These are phyloP conservation scores for Aureobasidium mangrovei DNA, from an alignment of 2,329 filamentous ascomycete species.

Conservation along the genomic window DNA sequence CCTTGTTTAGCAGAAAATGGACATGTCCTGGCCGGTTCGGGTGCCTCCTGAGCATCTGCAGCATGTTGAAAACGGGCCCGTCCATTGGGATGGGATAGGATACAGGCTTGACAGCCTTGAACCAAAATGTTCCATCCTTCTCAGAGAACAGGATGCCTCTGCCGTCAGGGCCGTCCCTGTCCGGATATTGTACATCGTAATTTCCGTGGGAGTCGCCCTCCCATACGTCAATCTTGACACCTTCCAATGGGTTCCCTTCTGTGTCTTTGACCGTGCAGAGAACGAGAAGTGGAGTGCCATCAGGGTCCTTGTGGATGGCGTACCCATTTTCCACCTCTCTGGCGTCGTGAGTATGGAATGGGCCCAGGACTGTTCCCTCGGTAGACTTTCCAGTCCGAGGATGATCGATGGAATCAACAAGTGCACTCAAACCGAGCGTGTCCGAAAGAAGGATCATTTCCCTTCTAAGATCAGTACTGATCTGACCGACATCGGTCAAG, in stretches of 20 bases:
- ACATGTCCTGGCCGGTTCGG: conserved; percentile 23
- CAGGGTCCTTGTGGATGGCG: conserved; percentile 18
- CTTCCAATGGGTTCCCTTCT: conserved; percentile 18
- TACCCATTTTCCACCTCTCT: conserved; percentile 19
- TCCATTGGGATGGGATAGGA: conserved; percentile 24
- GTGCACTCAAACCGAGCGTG: conserved; percentile 21
- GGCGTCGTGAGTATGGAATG: conserved; percentile 25
- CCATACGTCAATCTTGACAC: conserved; percentile 19
- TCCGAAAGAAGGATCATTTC: conserved; percentile 24
- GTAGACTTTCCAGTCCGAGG: conserved; percentile 18
- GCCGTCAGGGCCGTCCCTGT: conserved; percentile 20
- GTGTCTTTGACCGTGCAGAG: conserved; percentile 21
- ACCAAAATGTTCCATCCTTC: conserved; percentile 20
- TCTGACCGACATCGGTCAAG: conserved; percentile 61
- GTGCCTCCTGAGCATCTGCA: conserved; percentile 20
- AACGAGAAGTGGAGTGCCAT: conserved; percentile 19
- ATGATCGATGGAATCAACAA: conserved; percentile 24
- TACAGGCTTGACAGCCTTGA: conserved; percentile 23
- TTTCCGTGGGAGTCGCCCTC: conserved; percentile 24
- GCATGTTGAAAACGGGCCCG: conserved; percentile 20
- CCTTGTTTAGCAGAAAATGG: conserved; percentile 21
- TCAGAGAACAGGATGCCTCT: conserved; percentile 21
- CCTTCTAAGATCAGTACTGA: conserved; percentile 59
- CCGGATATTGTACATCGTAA: conserved; percentile 24
- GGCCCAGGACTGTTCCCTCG: conserved; percentile 24